phyloP scores from a whole-genome alignment of 495 filamentous ascomycete species.

The Entonaema liquescens region DNA sequence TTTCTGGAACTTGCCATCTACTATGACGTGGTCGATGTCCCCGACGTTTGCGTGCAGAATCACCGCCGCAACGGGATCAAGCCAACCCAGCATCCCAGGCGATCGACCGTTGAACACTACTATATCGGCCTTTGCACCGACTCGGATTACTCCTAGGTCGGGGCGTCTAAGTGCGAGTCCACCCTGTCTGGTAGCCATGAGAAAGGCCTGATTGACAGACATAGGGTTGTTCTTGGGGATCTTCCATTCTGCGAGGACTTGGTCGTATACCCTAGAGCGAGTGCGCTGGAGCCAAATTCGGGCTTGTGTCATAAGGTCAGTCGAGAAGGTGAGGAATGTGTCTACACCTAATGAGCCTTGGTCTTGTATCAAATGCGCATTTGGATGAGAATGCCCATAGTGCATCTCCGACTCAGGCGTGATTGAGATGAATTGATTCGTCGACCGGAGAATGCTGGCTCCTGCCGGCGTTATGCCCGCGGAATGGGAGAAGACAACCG shows the following conservation, averaged over 20 bases:
- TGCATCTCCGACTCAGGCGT: constrained; percentile 54
- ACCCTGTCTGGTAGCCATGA: constrained; percentile 58
- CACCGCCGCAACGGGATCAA: constrained; percentile 61
- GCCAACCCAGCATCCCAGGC: constrained; percentile 58
- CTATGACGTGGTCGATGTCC: constrained; percentile 58
- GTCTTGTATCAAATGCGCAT: constrained; percentile 45
- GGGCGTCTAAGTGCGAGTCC: constrained; percentile 54
- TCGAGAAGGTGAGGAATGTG: constrained; percentile 48
- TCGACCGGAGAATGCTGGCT: constrained; percentile 41
- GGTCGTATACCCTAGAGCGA: constrained; percentile 44
- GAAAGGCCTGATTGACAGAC: constrained; percentile 59
- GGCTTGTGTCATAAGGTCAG: constrained; percentile 50
- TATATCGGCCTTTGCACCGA: constrained; percentile 60
- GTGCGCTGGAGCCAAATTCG: constrained; percentile 52
- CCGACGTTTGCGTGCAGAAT: constrained; percentile 59
- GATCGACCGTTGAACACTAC: constrained; percentile 58
- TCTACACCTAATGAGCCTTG: constrained; percentile 50
- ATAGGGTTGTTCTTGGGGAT: constrained; percentile 53
- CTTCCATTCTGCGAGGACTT: constrained; percentile 49
- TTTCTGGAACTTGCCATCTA: constrained; percentile 57
- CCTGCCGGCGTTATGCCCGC: constrained; percentile 44
- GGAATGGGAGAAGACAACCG: constrained; percentile 56
- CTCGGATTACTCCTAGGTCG: constrained; percentile 57
- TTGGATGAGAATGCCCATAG: constrained; percentile 47
- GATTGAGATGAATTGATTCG: constrained; percentile 51